These are phyloP conservation scores for Tetrapyrgos nigripes DNA, from an alignment of 1,284 basidiomycete species.

Conservation along the genomic window DNA sequence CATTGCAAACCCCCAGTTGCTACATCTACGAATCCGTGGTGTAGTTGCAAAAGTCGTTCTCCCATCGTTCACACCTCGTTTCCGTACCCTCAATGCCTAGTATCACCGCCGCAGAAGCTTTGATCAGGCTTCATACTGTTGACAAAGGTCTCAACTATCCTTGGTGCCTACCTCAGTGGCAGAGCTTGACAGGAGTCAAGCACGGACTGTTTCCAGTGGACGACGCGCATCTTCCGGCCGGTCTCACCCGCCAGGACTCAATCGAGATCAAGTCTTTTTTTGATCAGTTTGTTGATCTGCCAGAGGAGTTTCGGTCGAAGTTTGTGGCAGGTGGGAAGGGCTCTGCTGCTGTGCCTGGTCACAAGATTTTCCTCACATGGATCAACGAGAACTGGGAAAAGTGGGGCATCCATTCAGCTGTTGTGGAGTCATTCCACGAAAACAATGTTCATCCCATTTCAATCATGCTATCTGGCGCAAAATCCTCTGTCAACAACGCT, in stretches of 20 bases:
- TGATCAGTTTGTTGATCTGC: constrained; percentile 20
- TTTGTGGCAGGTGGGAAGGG: constrained; percentile 19
- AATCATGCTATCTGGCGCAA: neutral
- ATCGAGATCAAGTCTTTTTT: constrained; percentile 24
- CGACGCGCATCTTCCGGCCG: constrained; percentile 21
- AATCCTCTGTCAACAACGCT: neutral
- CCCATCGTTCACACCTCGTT: no score
- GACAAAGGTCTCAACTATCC: constrained; percentile 12
- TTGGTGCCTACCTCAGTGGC: constrained; percentile 27
- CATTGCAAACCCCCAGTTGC: no score
- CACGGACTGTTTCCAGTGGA: constrained; percentile 29
- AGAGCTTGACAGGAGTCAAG: constrained; percentile 25
- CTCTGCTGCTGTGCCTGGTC: constrained; percentile 20
- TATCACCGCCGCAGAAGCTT: constrained; percentile 14
- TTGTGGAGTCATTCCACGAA: constrained; percentile 21
- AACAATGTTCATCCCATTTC: constrained; percentile 24
- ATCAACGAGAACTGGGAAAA: constrained; percentile 21
- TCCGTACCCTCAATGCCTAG: constrained; percentile 2
- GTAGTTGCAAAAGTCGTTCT: no score
- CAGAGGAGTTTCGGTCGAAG: constrained; percentile 19
- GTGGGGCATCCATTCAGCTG: constrained; percentile 25
- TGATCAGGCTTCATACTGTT: constrained; percentile 18
- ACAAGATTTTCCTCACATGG: constrained; percentile 21
- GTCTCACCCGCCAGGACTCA: constrained; percentile 18
- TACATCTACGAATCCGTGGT: no score